A percentile compares a stretch with the other conserved stretches of the same genome.
Conservation (phyloP, 176 grass and related monocot species). For the Oryza nivara region DNA sequence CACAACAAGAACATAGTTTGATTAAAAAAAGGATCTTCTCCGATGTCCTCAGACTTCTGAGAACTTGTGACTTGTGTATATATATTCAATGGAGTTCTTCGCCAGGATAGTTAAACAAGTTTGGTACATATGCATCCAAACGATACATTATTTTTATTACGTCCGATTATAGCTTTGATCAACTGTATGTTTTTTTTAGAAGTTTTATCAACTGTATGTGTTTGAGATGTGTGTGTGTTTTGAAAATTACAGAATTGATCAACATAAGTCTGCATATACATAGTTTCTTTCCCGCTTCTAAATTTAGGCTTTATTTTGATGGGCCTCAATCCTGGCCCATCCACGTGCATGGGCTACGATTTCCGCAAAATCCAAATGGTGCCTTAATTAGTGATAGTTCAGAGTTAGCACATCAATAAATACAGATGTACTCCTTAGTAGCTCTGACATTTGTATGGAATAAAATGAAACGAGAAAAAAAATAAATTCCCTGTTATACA, state of each 20-base stretch:
- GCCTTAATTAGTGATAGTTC: too few relatives aligned
- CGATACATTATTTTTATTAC: neutral
- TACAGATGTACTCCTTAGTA: too few relatives aligned
- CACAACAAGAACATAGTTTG: neutral
- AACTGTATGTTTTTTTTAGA: neutral
- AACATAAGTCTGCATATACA: neutral
- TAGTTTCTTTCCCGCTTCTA: too few relatives aligned
- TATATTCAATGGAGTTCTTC: slow-evolving; percentile 1
- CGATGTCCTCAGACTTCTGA: neutral
- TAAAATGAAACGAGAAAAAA: neutral
- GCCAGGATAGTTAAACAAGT: neutral
- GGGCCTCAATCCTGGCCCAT: neutral
- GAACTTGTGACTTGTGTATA: neutral
- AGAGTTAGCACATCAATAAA: too few relatives aligned
- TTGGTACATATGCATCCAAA: neutral
- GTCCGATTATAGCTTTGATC: neutral
- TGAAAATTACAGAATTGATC: neutral
- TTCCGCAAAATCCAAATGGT: neutral
- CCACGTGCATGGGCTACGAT: neutral
- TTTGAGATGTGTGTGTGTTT: neutral
- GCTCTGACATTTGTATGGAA: neutral
- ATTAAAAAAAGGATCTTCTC: neutral
- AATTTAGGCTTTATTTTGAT: neutral
- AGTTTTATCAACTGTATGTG: neutral
- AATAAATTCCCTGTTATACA: too few relatives aligned